Evolutionary conservation across 2,329 filamentous ascomycete species (phyloP).

Genomic region (Magnaporthiopsis incrustans): DNA sequence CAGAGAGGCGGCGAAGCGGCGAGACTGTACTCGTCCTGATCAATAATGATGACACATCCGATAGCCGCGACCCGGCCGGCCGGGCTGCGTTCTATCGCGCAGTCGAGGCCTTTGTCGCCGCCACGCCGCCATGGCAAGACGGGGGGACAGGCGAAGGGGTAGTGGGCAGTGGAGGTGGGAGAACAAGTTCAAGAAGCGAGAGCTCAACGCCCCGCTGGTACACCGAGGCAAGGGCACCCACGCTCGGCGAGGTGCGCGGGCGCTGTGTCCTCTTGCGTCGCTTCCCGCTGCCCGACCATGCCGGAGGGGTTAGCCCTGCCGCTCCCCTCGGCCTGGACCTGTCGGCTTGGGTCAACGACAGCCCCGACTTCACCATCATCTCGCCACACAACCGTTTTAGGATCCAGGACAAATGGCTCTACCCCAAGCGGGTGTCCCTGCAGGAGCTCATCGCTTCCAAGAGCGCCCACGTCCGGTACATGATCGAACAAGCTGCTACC

Average conservation of each 20-base stretch:
- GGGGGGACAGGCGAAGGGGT: constrained; percentile 13
- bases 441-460: constrained; percentile 30
- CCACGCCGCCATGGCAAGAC: constrained; percentile 22
- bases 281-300: constrained; percentile 22
- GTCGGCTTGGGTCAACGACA: constrained; percentile 55
- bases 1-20: constrained; percentile 23
- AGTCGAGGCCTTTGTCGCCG: constrained; percentile 47
- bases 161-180: not conserved
- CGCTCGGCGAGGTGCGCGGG: constrained; percentile 53
- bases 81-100: constrained; percentile 28
- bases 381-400: constrained; percentile 29
- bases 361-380: constrained; percentile 44
- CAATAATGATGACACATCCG: constrained; percentile 58
- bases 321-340: constrained; percentile 28
- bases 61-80: constrained; percentile 32
- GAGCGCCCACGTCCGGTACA: constrained; percentile 25
- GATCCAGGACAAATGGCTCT: constrained; percentile 40
- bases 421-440: constrained; percentile 27
- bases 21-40: constrained; percentile 62
- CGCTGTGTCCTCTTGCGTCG: constrained; percentile 61
- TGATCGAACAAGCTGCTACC: constrained; percentile 26
- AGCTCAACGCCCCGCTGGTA: constrained; percentile 44
- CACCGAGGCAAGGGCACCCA: constrained; percentile 49
- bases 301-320: constrained; percentile 10
- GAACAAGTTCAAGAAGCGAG: not conserved